Conservation (phyloP, 306 rosid species). For the Quercus aquifolioides region DNA sequence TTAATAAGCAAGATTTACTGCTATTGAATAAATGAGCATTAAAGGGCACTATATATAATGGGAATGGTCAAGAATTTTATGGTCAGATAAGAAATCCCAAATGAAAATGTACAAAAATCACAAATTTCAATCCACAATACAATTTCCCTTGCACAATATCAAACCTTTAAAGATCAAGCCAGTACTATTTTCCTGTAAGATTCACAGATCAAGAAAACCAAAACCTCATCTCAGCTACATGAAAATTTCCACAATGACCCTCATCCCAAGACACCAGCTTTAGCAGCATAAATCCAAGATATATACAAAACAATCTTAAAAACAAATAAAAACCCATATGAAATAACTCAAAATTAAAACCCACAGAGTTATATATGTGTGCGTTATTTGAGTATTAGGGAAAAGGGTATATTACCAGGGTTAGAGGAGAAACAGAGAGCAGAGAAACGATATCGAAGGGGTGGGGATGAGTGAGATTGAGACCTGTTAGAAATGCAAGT, state of each 20-base stretch:
- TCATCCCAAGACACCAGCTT: neutral
- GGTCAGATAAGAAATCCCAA: neutral
- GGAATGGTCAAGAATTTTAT: neutral
- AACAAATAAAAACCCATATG: neutral
- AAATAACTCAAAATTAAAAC: neutral
- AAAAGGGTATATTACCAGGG: slow-evolving; percentile 27
- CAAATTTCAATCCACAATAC: neutral
- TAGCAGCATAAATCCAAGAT: neutral
- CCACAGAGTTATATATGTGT: neutral
- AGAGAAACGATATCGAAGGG: slow-evolving; percentile 14
- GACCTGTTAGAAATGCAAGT: neutral
- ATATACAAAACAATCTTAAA: neutral
- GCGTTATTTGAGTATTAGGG: neutral
- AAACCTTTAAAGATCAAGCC: neutral
- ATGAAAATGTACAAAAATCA: neutral
- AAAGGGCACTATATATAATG: neutral
- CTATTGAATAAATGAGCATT: neutral
- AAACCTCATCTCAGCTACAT: too few relatives aligned
- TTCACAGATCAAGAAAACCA: neutral
- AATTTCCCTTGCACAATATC: neutral
- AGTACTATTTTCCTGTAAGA: neutral
- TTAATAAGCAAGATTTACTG: neutral
- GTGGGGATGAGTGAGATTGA: neutral
- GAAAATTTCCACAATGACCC: neutral
- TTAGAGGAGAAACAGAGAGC: slow-evolving; percentile 14